Percentiles rank a stretch among this genome's conserved stretches.
phyloP scores from a whole-genome alignment of 495 filamentous ascomycete genomes.

The Choiromyces venosus region DNA sequence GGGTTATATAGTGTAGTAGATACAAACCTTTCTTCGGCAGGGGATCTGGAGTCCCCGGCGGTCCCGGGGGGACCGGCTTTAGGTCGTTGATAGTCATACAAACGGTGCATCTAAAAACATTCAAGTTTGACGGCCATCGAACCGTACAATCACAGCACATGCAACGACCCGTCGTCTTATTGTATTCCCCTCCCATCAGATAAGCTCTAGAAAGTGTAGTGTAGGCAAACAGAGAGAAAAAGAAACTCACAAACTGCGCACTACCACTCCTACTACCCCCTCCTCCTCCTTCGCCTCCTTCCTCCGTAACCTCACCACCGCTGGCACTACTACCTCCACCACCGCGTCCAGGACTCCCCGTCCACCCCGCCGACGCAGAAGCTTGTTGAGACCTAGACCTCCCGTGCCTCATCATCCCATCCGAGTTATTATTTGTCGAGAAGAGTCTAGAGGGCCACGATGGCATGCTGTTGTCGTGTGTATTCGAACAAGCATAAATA shows the following conservation, averaged over 20 bases:
- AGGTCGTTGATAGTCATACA: conserved; percentile 86
- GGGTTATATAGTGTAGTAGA: not conserved
- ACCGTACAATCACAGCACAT: conserved; percentile 77
- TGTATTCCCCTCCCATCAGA: not conserved
- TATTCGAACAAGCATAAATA: not conserved
- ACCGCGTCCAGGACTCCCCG: conserved; percentile 8
- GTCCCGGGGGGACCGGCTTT: conserved; percentile 44
- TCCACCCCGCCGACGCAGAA: not conserved
- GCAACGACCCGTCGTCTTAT: conserved; percentile 62
- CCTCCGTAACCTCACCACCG: not conserved
- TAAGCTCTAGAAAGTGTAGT: not conserved
- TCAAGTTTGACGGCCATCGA: conserved; percentile 72
- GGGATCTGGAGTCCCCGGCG: not conserved
- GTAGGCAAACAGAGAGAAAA: not conserved
- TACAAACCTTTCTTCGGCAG: conserved; percentile 2
- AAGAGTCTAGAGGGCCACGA: not conserved
- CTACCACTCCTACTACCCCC: not conserved
- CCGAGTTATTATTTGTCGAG: not conserved
- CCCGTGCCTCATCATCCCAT: not conserved
- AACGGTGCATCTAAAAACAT: conserved; percentile 73
- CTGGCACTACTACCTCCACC: not conserved
- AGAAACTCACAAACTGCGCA: not conserved
- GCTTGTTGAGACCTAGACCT: not conserved
- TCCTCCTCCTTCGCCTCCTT: not conserved
- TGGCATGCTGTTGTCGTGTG: not conserved